Base-by-base conservation (phyloP, 306 rosid species). In the Trifolium pratense region DNA sequence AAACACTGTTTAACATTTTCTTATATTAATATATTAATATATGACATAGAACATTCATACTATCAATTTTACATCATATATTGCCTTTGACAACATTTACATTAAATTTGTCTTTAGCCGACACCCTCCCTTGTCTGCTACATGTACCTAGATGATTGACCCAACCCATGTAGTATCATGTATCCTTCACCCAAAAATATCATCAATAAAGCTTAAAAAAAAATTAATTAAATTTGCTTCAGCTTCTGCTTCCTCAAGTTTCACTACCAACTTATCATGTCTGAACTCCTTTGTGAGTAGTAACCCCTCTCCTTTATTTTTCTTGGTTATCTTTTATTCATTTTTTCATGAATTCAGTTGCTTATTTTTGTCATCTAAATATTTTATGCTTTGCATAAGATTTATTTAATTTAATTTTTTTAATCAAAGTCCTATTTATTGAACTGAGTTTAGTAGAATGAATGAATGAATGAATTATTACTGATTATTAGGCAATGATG, bases 281-380 rank as follows among this genome's bases (percentile, higher is more conserved):
- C 97, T 1, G 86, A 91, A 17, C 80, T 68, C 65, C 89, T 91
- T 57, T 90, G 97, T 92, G 82, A 89, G 97, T 86, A 61, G 95
- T 85, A 65, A 14, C 0, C 9, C 17, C 5, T 48, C 43, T 11
- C 5, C 45, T 14, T 23, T 9, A 10, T 45, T 17, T 46, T 9
- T 67, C 42, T 23, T 26, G 16, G 9, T 60, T 21, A 13, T 10
- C 5, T 42, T 45, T 34, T 6, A 14, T 57, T 49, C 40, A 7
- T 6, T 58, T 58, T n/a, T 23, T 65, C 42, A 20, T 13, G 51
- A 71, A 17, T 51, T 62, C 3, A 17, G 3, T 16, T 15, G 4
- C 0, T 58, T 66, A 10, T 67, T 12, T 14, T 58, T 31, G n/a
- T 31, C 49, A 23, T 31, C 49, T 10, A 21, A 34, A 21, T 20